Percentiles rank a stretch among this genome's conserved stretches.
phyloP scores from a whole-genome alignment of 2,329 filamentous ascomycete genomes.

The Neonectria sp. region DNA sequence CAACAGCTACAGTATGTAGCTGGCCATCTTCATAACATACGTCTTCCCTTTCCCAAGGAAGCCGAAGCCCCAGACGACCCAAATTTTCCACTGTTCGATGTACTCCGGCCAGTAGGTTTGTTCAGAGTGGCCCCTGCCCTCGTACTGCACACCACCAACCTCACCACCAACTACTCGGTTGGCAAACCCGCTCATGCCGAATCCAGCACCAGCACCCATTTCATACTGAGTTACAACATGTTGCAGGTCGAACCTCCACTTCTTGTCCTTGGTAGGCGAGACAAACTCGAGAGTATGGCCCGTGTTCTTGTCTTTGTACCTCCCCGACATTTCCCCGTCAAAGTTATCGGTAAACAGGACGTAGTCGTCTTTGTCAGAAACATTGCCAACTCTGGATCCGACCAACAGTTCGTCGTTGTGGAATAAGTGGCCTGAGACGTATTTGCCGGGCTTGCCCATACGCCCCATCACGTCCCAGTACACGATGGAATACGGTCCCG shows the following conservation, averaged over 20 bases:
- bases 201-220: slow-evolving; percentile 16
- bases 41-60: slow-evolving; percentile 14
- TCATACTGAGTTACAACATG: slow-evolving; percentile 19
- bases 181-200: slow-evolving; percentile 14
- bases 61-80: slow-evolving; percentile 13
- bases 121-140: slow-evolving; percentile 11
- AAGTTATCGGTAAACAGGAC: slow-evolving; percentile 17
- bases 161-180: slow-evolving; percentile 19
- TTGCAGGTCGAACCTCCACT: slow-evolving; percentile 13
- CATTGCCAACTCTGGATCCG: slow-evolving; percentile 11
- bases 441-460: slow-evolving; percentile 1
- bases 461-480: slow-evolving; percentile 9
- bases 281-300: slow-evolving; percentile 13
- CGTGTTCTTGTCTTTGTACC: slow-evolving; percentile 17
- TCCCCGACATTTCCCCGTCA: slow-evolving; percentile 12
- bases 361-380: slow-evolving; percentile 15
- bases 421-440: slow-evolving; percentile 15
- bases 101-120: slow-evolving; percentile 18
- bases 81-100: slow-evolving; percentile 18
- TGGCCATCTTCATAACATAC: slow-evolving; percentile 16
- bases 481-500: slow-evolving; percentile 13
- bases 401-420: slow-evolving; percentile 13
- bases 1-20: slow-evolving; percentile 12
- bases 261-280: slow-evolving; percentile 14
- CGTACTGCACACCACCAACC: slow-evolving; percentile 13